Conservation (phyloP, 306 rosid species). For the Arachis stenosperma region DNA sequence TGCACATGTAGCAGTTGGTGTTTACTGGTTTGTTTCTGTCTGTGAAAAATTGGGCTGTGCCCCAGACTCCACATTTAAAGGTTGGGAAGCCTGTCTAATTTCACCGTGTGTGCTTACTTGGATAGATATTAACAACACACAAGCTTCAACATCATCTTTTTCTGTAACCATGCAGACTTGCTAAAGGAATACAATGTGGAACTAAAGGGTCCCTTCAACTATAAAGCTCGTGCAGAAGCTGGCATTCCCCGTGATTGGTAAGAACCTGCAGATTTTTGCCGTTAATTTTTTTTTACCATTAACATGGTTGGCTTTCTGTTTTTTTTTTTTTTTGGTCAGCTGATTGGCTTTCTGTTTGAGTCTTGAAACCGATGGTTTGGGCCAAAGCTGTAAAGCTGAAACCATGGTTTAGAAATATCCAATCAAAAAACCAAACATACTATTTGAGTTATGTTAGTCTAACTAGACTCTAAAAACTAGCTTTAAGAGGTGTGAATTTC, state of each 20-base stretch:
- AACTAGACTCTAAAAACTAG: too few relatives aligned
- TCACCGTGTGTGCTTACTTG: conserved; percentile 25
- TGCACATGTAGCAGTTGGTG: conserved; percentile 96
- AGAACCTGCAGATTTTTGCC: conserved; percentile 20
- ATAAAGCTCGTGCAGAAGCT: conserved; percentile 85
- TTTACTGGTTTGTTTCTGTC: conserved; percentile 74
- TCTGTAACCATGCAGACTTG: conserved; percentile 62
- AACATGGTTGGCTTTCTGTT: too few relatives aligned
- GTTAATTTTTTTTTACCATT: not conserved
- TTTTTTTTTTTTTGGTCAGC: too few relatives aligned
- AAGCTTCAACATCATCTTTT: conserved; percentile 21
- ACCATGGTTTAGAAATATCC: too few relatives aligned
- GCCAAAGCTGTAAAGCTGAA: too few relatives aligned
- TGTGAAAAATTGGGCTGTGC: conserved; percentile 69
- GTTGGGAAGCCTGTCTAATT: conserved; percentile 46
- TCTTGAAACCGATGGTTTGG: too few relatives aligned
- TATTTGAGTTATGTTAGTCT: too few relatives aligned
- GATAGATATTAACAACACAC: conserved; percentile 24
- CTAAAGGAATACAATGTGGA: conserved; percentile 80
- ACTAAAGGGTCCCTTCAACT: conserved; percentile 87
- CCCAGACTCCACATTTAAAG: conserved; percentile 82
- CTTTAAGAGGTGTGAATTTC: too few relatives aligned
- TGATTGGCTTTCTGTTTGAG: too few relatives aligned
- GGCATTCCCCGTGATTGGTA: conserved; percentile 98
- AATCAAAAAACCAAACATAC: too few relatives aligned